A percentile compares a stretch with the other conserved stretches of the same genome.
These are phyloP conservation scores for Fusarium austroafricanum DNA, from an alignment of 2,329 filamentous ascomycete species.

Conservation along the genomic window DNA sequence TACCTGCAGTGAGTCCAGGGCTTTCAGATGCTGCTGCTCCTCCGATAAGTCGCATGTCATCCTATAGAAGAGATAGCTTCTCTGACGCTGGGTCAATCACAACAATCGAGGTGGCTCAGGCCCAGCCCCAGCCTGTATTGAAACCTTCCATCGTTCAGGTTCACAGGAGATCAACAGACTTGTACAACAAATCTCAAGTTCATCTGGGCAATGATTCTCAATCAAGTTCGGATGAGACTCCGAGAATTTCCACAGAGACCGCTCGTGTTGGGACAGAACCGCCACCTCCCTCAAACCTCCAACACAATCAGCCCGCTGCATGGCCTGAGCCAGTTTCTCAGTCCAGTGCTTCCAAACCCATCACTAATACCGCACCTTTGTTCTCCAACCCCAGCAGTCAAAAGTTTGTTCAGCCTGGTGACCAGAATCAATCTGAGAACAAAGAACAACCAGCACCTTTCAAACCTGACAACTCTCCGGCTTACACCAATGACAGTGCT, in stretches of 20 bases:
- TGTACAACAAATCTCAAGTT: conserved; percentile 27
- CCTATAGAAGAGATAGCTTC: conserved; percentile 36
- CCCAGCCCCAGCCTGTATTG: conserved; percentile 42
- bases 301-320: conserved; percentile 9
- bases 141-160: conserved; percentile 44
- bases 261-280: conserved; percentile 1
- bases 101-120: conserved; percentile 43
- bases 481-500: background rate
- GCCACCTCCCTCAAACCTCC: background rate
- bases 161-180: conserved; percentile 38
- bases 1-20: conserved; percentile 30
- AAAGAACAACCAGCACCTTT: conserved; percentile 4
- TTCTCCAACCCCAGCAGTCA: conserved; percentile 12
- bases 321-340: background rate
- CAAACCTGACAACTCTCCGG: conserved; percentile 11
- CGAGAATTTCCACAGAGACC: conserved; percentile 20
- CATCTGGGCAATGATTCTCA: conserved; percentile 4
- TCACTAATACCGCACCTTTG: conserved; percentile 11
- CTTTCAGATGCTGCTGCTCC: conserved; percentile 25
- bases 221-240: conserved; percentile 20
- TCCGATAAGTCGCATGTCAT: conserved; percentile 29
- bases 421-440: conserved; percentile 1
- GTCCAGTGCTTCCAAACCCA: background rate
- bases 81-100: conserved; percentile 44
- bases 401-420: conserved; percentile 8